Conservation (phyloP, 306 rosid species). For the cucumber (Cucumis sativus) region Cucumber_9930_V3 NC_026657.2:9767501-9768000, state of each 20-base stretch:
- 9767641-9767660: background rate
- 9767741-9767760: background rate
- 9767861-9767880: slow-evolving; percentile 94
- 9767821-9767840: slow-evolving; percentile 91
- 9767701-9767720: background rate
- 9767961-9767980: background rate
- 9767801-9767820: slow-evolving; percentile 90
- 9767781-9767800: slow-evolving; percentile 87
- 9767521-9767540: background rate
- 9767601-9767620: background rate
- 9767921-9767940: slow-evolving; percentile 96
- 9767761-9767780: slow-evolving; percentile 78
- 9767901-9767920: slow-evolving; percentile 95
- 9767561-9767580: background rate
- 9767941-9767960: slow-evolving; percentile 78
- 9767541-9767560: no score
- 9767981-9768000: background rate
- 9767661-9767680: background rate
- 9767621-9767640: background rate
- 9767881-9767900: slow-evolving; percentile 95
- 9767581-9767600: slow-evolving; percentile 3
- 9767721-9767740: slow-evolving; percentile 14
- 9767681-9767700: background rate
- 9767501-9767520: background rate
- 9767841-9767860: slow-evolving; percentile 94